These are phyloP conservation scores for Hypoxylon sp. DNA, from an alignment of 2,329 filamentous ascomycete species.

Conservation along the genomic window DNA sequence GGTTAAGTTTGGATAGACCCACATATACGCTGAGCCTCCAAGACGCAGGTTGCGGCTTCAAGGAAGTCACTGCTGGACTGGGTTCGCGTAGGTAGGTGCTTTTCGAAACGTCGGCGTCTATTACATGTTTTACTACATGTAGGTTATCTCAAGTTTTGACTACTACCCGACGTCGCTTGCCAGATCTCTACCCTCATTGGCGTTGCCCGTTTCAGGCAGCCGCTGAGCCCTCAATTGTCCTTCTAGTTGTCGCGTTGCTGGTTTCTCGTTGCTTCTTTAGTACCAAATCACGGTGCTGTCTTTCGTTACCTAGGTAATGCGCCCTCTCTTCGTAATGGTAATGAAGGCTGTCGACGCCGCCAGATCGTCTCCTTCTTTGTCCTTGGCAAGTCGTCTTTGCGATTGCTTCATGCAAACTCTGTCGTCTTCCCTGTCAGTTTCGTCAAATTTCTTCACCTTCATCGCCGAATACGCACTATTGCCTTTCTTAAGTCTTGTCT, in stretches of 20 bases:
- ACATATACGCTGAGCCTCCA: too few relatives aligned
- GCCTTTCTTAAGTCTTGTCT: not conserved
- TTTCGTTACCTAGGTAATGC: not conserved
- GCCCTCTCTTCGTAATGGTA: not conserved
- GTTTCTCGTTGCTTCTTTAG: not conserved
- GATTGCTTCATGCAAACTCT: conserved; percentile 33
- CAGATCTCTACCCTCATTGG: not conserved
- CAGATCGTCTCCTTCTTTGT: conserved; percentile 9
- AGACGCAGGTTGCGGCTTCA: too few relatives aligned
- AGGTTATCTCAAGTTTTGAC: not conserved
- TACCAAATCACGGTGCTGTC: not conserved
- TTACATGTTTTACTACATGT: not conserved
- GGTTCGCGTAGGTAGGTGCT: not conserved
- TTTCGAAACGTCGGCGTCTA: not conserved
- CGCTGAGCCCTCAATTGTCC: not conserved
- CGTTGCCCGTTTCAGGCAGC: not conserved
- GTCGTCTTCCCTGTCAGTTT: not conserved
- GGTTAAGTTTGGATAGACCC: not conserved
- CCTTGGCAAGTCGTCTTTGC: conserved; percentile 15
- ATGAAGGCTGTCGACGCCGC: not conserved
- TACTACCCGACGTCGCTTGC: not conserved
- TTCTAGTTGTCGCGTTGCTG: not conserved
- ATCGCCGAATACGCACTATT: not conserved
- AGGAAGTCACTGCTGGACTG: not conserved
- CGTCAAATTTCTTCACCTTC: not conserved